Evolutionary conservation across 345 rosid genomes (phyloP), one percentile per base, ranked within the genome.

Genomic region (Gossypium herbaceum): DNA sequence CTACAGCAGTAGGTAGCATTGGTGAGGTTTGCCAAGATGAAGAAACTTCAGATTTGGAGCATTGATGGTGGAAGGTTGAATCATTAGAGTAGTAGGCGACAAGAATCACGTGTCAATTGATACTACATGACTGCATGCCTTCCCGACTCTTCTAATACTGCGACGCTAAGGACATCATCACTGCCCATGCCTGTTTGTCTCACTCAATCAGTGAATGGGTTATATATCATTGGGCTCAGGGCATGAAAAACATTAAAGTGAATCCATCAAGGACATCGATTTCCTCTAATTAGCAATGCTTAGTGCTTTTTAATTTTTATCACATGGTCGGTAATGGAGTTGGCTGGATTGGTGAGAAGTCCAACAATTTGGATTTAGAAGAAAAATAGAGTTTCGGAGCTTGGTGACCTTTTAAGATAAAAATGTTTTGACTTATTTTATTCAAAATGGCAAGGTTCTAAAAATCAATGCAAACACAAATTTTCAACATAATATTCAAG

Each of bases 81-180:
- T 19, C 62, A 68, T 64, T 19, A 8, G 64, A 5, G 34, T 3
- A 64, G n/a, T 51, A 27, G 45, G 52, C 27, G 80, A 65, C 78
- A 50, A 15, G 25, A 50, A 65, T 76, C 79, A 74, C 82, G 62
- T 79, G 75, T 24, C 66, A 69, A 71, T 77, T 72, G 76, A 72
- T 78, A n/a, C 20, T 2, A 12, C 58, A 61, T 55, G 67, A 34
- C 1, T 34, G 41, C 41, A 34, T 34, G 41, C 41, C 41, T 34
- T 4, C 41, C 74, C 68, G 61, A 78, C 48, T 50, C 20, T 20
- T 56, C 54, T 66, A 52, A 45, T 29, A 29, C 39, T 34, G 39
- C 39, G 39, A 34, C 0, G 39, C 39, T 0, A 34, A 34, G 39
- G 34, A 29, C 39, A 34, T 34, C 39, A 34, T 34, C 1, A 34